Base-by-base conservation (phyloP, 2,329 filamentous ascomycete species). In the Simplicillium aogashimaense region DNA sequence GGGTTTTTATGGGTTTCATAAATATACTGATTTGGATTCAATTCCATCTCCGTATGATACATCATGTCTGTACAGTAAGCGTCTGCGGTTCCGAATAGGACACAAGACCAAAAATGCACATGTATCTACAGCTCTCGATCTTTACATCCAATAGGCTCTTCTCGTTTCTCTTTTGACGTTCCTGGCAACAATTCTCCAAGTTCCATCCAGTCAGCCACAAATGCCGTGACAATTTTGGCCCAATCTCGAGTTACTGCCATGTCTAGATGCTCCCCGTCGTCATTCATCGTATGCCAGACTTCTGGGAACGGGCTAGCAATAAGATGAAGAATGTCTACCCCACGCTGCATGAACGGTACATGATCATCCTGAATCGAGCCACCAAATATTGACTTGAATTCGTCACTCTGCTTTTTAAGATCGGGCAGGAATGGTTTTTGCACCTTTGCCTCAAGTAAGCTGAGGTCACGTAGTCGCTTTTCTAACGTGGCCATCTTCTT, bases 151-250 rank as follows among this genome's bases (percentile, higher is more conserved):
- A 25, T 9, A 25, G 6, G 20, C 9, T 54, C 38, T 51, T 51
- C 45, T 53, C 56, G 10, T 50, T 45, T 37, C 46, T 51, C 2
- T 46, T 43, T 17, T 47, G 38, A 20, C 41, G 35, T 40, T 45
- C 41, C 46, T 55, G 56, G 53, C 46, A 67, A 53, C 32, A 57
- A 54, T 6, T 55, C 54, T 16, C 63, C 63, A 45, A 97, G 61
- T 49, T 94, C 89, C 76, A 97, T 77, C 88, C 89, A 97, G 62
- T 97, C 90, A 0, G 85, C 81, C 29, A 80, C 75, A 64, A 97
- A 98, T 0, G 80, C 89, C 1, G 84, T 82, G 7, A 90, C 69
- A 37, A 98, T 81, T 57, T 76, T 80, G 14, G 83, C 78, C 92
- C 92, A 98, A 59, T 98, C 92, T 51, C 84, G 75, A 29, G 89